Base-by-base conservation (phyloP, 495 filamentous ascomycete genomes). In the Xylaria acuta region DNA sequence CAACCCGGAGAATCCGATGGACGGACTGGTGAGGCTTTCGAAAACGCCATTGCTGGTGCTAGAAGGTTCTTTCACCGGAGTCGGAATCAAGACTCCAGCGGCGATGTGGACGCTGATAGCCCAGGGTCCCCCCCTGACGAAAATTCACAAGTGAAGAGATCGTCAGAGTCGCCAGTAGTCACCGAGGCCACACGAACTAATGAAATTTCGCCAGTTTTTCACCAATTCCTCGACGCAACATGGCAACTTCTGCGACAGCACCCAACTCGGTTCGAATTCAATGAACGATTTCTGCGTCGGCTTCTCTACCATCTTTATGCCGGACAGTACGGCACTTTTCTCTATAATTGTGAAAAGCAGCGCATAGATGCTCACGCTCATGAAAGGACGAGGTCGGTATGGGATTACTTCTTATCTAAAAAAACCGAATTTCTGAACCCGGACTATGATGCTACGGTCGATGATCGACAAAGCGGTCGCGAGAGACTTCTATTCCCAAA, bases 311-410 rank as follows among this genome's bases (percentile, higher is more conserved):
- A 99, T 76, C 88, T 97, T 1, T 96, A 98, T 75, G 94, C 94
- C 4, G 97, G 95, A 72, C 97, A 99, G 78, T 99, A 97, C 72
- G 97, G 97, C 54, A 97, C 94, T 1, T 99, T 99, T 78, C 85
- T 99, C 49, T 97, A 91, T 82, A 97, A 99, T 84, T 95, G 89
- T 74, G 97, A 99, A 76, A 95, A 95, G 74, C 91, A 97, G 75
- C 91, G 97, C 0, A 81, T 89, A 22, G 93, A 97, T n/a, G 86
- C 88, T 7, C 84, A 84, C 2, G 91, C 94, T 0, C 84, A 86
- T 38, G 89, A 92, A 71, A 88, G 89, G 27, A 97, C 94, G n/a
- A 84, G 92, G 27, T 95, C 92, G 70, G 97, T 98, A 3, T 99
- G 97, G 96, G 90, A 93, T 70, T 98, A 98, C 80, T 98, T 99